Conservation (phyloP, 108 stramenopile genomes). For the Nitzschia putrida region DNA sequence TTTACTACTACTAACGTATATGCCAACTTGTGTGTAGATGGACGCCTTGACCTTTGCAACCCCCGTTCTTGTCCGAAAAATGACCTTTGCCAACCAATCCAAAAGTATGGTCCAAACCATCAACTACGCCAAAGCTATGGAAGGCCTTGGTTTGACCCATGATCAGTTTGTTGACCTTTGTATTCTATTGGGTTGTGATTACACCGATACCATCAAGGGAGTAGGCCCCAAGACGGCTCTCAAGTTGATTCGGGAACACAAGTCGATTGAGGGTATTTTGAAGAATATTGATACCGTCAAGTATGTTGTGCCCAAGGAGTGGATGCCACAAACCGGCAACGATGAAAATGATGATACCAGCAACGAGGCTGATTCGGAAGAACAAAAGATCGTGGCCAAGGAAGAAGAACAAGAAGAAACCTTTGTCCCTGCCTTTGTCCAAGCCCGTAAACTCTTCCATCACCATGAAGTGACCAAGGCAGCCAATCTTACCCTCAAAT, state of each 20-base stretch:
- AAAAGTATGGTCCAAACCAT: constrained; percentile 82
- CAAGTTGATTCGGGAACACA: constrained; percentile 87
- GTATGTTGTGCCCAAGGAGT: constrained; percentile 78
- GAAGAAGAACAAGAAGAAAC: constrained; percentile 32
- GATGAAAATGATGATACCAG: constrained; percentile 46
- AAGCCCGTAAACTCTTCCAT: constrained; percentile 86
- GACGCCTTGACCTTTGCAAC: constrained; percentile 96
- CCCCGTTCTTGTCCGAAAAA: constrained; percentile 88
- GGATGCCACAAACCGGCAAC: constrained; percentile 60
- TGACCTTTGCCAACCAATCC: constrained; percentile 84
- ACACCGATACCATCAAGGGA: constrained; percentile 93
- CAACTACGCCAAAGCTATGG: constrained; percentile 85
- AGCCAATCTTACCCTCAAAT: constrained; percentile 70
- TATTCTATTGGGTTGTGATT: constrained; percentile 97
- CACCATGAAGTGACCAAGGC: constrained; percentile 75
- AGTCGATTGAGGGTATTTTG: constrained; percentile 86
- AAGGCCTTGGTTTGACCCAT: constrained; percentile 88
- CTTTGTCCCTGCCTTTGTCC: constrained; percentile 76
- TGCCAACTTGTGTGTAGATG: constrained; percentile 69
- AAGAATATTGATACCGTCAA: constrained; percentile 73
- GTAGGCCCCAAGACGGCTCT: constrained; percentile 98
- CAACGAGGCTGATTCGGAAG: constrained; percentile 38
- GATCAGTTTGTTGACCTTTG: constrained; percentile 99
- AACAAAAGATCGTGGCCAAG: constrained; percentile 44
- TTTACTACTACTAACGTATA: no score